phyloP scores from a whole-genome alignment of 345 rosid species.

The Abelmoschus esculentus region DNA sequence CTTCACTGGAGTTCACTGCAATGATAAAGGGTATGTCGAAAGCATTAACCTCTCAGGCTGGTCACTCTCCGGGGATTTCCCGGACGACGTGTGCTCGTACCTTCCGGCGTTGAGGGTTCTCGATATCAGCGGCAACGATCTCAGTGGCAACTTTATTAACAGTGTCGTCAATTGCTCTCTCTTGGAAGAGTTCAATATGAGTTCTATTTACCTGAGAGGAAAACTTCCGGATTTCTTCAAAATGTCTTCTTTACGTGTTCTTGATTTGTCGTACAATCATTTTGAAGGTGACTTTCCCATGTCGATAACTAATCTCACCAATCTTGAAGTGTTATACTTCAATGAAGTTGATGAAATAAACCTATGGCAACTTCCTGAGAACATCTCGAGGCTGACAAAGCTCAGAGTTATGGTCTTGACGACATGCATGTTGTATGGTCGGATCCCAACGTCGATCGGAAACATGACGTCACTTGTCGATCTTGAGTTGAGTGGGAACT shows the following conservation, averaged over 20 bases:
- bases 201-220: slow-evolving; percentile 29
- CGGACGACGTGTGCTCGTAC: slow-evolving; percentile 58
- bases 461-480: slow-evolving; percentile 74
- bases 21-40: slow-evolving; percentile 50
- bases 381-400: slow-evolving; percentile 43
- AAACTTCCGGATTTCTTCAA: slow-evolving; percentile 63
- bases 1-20: slow-evolving; percentile 62
- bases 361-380: slow-evolving; percentile 49
- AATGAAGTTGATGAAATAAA: slow-evolving; percentile 40
- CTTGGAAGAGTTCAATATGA: slow-evolving; percentile 48
- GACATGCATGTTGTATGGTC: slow-evolving; percentile 59
- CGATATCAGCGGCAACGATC: slow-evolving; percentile 47
- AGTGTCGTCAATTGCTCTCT: slow-evolving; percentile 56
- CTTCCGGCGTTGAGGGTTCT: slow-evolving; percentile 59
- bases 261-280: slow-evolving; percentile 62
- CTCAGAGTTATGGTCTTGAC: slow-evolving; percentile 56
- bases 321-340: slow-evolving; percentile 44
- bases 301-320: slow-evolving; percentile 52
- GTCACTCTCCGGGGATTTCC: slow-evolving; percentile 64
- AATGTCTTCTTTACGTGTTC: slow-evolving; percentile 43
- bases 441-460: slow-evolving; percentile 68
- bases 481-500: slow-evolving; percentile 81
- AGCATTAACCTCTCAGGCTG: slow-evolving; percentile 45
- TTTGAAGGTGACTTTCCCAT: slow-evolving; percentile 62
- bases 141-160: slow-evolving; percentile 45